Conservation (phyloP, 352 stramenopile genomes). For the Aphanomyces stellatus region DNA sequence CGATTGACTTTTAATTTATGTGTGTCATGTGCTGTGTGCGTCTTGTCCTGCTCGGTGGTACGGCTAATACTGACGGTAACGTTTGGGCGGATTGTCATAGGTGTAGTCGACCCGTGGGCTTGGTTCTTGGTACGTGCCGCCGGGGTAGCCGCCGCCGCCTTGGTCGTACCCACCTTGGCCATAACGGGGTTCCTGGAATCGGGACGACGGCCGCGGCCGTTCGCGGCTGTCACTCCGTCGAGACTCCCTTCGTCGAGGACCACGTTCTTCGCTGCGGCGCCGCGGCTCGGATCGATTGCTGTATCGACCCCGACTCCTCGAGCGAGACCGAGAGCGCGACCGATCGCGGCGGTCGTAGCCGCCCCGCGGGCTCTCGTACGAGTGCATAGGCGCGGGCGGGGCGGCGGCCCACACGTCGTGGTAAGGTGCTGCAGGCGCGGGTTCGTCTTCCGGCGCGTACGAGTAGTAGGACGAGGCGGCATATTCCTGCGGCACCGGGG, state of each 20-base stretch:
- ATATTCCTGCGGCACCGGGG: neutral
- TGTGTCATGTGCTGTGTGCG: neutral
- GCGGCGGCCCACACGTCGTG: neutral
- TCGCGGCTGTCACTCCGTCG: neutral
- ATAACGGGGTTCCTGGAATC: neutral
- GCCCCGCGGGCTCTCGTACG: neutral
- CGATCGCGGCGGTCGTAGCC: neutral
- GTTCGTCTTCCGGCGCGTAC: neutral
- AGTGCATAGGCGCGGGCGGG: neutral
- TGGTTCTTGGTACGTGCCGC: too few relatives aligned
- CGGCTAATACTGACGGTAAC: neutral
- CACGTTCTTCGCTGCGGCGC: neutral
- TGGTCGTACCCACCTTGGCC: too few relatives aligned
- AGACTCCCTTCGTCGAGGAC: neutral
- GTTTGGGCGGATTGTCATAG: neutral
- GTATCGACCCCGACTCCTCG: too few relatives aligned
- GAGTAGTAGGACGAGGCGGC: neutral
- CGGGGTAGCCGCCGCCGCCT: too few relatives aligned
- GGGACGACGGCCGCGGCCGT: neutral
- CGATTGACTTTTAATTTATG: conserved; percentile 4
- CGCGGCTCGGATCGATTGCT: too few relatives aligned
- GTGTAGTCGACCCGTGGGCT: too few relatives aligned
- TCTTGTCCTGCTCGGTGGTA: neutral
- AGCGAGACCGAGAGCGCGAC: conserved; percentile 1
- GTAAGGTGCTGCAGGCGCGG: too few relatives aligned